These are phyloP conservation scores for Amanita rubescens DNA, from an alignment of 768 basidiomycete genomes.

Conservation along the genomic window DNA sequence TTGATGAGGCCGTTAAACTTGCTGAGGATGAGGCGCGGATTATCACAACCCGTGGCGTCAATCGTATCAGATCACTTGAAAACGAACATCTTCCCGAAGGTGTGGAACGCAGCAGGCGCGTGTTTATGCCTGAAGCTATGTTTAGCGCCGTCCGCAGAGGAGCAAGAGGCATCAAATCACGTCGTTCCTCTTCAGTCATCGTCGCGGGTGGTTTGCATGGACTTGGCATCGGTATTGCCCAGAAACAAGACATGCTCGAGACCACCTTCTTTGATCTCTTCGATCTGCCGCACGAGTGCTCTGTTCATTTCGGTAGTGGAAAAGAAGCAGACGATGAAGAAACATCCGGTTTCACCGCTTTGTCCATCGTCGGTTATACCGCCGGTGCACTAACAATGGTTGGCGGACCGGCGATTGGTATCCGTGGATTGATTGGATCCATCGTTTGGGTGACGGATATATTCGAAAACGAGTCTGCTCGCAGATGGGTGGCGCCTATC, in stretches of 20 bases:
- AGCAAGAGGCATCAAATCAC: slow-evolving; percentile 31
- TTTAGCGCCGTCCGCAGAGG: slow-evolving; percentile 55
- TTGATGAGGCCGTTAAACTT: slow-evolving; percentile 72
- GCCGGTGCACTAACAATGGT: slow-evolving; percentile 87
- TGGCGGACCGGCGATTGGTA: slow-evolving; percentile 74
- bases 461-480: slow-evolving; percentile 68
- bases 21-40: slow-evolving; percentile 81
- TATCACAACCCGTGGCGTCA: slow-evolving; percentile 58
- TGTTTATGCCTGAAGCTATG: slow-evolving; percentile 99
- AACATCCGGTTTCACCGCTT: slow-evolving; percentile 45
- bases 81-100: slow-evolving; percentile 73
- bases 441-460: slow-evolving; percentile 69
- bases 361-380: slow-evolving; percentile 68
- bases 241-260: slow-evolving; percentile 71
- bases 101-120: slow-evolving; percentile 71
- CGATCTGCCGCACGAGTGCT: slow-evolving; percentile 77
- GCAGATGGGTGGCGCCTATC: slow-evolving; percentile 85
- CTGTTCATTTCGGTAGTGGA: slow-evolving; percentile 56
- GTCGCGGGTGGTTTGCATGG: slow-evolving; percentile 76
- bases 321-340: slow-evolving; percentile 28
- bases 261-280: slow-evolving; percentile 80
- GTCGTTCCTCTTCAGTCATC: slow-evolving; percentile 38
- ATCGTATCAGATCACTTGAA: slow-evolving; percentile 58
- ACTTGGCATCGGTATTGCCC: slow-evolving; percentile 75
- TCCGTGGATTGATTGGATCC: slow-evolving; percentile 72